Evolutionary conservation across 192 early-diverging fungal genomes (phyloP).

Genomic region (Martensiomyces pterosporus): DNA sequence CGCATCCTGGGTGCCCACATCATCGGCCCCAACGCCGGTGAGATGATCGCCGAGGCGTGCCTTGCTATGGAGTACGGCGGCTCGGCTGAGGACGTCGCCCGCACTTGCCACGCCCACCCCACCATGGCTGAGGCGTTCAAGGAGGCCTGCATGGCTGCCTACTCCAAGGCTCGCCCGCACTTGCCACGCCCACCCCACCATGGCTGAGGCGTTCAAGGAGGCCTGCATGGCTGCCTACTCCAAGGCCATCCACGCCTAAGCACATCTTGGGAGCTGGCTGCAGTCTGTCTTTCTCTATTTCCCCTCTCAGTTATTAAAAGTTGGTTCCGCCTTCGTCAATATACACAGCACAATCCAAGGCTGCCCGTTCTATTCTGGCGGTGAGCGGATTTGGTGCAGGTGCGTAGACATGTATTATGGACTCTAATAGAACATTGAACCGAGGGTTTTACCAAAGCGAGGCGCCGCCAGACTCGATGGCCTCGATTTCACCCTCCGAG

Average conservation of each 20-base stretch:
- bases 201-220: conserved; percentile 98
- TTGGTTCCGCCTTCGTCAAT: not conserved
- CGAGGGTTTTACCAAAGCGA: conserved; percentile 16
- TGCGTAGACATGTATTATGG: no score
- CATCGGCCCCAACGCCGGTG: conserved; percentile 97
- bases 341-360: no score
- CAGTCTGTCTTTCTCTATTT: no score
- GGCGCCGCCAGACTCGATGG: conserved; percentile 47
- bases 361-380: no score
- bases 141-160: conserved; percentile 92
- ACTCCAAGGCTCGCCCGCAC: conserved; percentile 86
- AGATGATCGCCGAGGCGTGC: conserved; percentile 98
- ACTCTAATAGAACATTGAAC: no score
- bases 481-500: conserved; percentile 46
- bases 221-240: conserved; percentile 87
- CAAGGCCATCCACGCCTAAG: conserved; percentile 75
- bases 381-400: no score
- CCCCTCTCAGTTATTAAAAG: not conserved
- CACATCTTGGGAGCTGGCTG: no score
- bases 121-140: conserved; percentile 98
- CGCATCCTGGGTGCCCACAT: conserved; percentile 97
- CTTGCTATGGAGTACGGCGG: conserved; percentile 98
- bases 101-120: conserved; percentile 96
- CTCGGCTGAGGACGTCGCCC: conserved; percentile 95
- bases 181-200: conserved; percentile 95